phyloP scores from a whole-genome alignment of 805 yeast species.

The Barnettozyma vustinii region DNA sequence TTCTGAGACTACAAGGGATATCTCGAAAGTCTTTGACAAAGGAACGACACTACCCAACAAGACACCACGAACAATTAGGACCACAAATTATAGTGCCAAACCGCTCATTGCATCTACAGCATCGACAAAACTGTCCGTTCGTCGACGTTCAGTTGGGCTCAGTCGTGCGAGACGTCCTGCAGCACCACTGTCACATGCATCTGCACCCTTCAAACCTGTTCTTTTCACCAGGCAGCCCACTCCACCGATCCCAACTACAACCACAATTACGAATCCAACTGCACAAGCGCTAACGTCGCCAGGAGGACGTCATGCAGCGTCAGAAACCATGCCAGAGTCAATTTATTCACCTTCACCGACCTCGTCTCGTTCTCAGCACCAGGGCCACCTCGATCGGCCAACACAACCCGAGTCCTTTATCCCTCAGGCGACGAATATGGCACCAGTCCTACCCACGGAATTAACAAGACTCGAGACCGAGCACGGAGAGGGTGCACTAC shows the following conservation, averaged over 20 bases:
- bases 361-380: not conserved
- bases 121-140: not conserved
- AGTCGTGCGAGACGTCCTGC: not conserved
- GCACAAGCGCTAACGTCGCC: not conserved
- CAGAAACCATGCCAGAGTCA: not conserved
- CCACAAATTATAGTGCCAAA: not conserved
- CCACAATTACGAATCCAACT: too few relatives aligned
- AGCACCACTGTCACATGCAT: not conserved
- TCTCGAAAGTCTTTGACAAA: conserved; percentile 15
- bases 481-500: not conserved
- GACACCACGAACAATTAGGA: not conserved
- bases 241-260: not conserved
- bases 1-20: conserved; percentile 14
- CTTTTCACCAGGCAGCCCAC: not conserved
- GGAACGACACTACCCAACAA: not conserved
- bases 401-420: not conserved
- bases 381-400: not conserved
- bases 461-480: not conserved
- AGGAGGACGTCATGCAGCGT: not conserved
- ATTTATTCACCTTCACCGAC: not conserved
- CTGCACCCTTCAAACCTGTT: not conserved
- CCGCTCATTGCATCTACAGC: not conserved
- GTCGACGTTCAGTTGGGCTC: not conserved
- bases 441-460: not conserved
- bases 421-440: not conserved